phyloP scores from a whole-genome alignment of 2,329 filamentous ascomycete genomes.

The Colletotrichum truncatum region DNA sequence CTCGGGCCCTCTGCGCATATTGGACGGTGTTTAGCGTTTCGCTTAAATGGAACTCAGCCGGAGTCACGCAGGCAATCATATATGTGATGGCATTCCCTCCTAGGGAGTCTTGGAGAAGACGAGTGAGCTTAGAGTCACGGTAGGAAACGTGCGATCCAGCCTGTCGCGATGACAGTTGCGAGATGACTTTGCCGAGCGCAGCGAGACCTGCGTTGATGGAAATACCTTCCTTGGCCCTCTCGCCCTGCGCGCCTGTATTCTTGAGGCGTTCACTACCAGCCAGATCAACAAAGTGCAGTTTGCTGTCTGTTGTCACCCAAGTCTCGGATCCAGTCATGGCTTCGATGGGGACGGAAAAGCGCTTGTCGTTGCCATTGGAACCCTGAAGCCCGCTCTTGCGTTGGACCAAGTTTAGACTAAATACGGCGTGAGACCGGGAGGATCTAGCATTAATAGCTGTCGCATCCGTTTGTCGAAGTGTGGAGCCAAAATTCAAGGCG shows the following conservation, averaged over 20 bases:
- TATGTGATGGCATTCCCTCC: slow-evolving; percentile 98
- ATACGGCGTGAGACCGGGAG: slow-evolving; percentile 96
- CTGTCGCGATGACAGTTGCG: slow-evolving; percentile 91
- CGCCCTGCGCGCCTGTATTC: slow-evolving; percentile 95
- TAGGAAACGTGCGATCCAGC: slow-evolving; percentile 94
- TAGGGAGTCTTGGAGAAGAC: slow-evolving; percentile 93
- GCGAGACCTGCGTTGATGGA: slow-evolving; percentile 97
- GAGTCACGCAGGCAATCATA: slow-evolving; percentile 99
- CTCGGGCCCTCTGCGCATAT: slow-evolving; percentile 94
- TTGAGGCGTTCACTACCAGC: slow-evolving; percentile 96
- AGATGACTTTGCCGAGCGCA: slow-evolving; percentile 96
- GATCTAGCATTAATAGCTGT: slow-evolving; percentile 98
- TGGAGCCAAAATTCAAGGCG: slow-evolving; percentile 90
- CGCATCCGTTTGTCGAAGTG: slow-evolving; percentile 94
- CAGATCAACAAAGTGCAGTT: slow-evolving; percentile 97
- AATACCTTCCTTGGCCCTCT: slow-evolving; percentile 94
- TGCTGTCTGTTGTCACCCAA: slow-evolving; percentile 92
- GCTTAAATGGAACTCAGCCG: slow-evolving; percentile 95
- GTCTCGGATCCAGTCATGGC: slow-evolving; percentile 75
- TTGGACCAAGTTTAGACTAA: slow-evolving; percentile 93
- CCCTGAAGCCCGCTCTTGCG: slow-evolving; percentile 70
- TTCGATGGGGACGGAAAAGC: slow-evolving; percentile 87
- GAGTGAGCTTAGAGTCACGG: slow-evolving; percentile 95
- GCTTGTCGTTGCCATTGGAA: slow-evolving; percentile 75
- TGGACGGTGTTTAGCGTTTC: slow-evolving; percentile 98